These are phyloP conservation scores for Phialocephala sp. DNA, from an alignment of 2,329 filamentous ascomycete genomes.

Conservation along the genomic window DNA sequence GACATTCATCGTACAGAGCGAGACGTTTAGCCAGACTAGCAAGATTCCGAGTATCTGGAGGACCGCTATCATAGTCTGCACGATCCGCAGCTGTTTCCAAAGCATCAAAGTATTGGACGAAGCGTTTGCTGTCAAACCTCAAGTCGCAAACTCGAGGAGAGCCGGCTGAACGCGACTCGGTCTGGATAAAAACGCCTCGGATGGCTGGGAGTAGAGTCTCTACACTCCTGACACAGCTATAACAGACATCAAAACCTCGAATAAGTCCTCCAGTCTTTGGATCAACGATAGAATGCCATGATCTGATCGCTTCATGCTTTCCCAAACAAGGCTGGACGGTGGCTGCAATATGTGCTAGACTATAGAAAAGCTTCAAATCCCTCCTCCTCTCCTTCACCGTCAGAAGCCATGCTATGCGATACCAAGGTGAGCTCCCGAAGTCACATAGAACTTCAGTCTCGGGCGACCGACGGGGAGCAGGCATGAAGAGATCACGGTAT, in stretches of 20 bases:
- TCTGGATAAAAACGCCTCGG: constrained; percentile 64
- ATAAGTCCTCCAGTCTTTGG: constrained; percentile 67
- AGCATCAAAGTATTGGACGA: constrained; percentile 64
- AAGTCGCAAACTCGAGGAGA: constrained; percentile 70
- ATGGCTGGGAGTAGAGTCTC: constrained; percentile 77
- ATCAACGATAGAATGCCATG: constrained; percentile 80
- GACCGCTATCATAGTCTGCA: constrained; percentile 45
- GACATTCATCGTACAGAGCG: constrained; percentile 36
- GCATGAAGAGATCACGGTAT: constrained; percentile 71
- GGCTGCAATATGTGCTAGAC: constrained; percentile 67
- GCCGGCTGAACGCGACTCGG: constrained; percentile 47
- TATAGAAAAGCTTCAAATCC: constrained; percentile 72
- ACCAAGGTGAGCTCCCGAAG: constrained; percentile 79
- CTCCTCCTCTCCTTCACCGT: constrained; percentile 72
- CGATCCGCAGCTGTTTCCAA: constrained; percentile 62
- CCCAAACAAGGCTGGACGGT: constrained; percentile 64
- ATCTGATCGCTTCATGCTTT: constrained; percentile 58
- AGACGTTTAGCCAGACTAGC: constrained; percentile 35
- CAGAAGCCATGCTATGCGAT: constrained; percentile 82
- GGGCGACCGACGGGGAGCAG: constrained; percentile 61
- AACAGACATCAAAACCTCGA: constrained; percentile 76
- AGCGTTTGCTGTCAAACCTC: constrained; percentile 62
- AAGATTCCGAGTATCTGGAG: constrained; percentile 38
- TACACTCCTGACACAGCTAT: constrained; percentile 73
- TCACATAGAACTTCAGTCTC: constrained; percentile 72